A percentile compares a stretch with the other conserved stretches of the same genome.
These are phyloP conservation scores for Chernovozyma aurita DNA, from an alignment of 1,139 yeast genomes.

Conservation along the genomic window DNA sequence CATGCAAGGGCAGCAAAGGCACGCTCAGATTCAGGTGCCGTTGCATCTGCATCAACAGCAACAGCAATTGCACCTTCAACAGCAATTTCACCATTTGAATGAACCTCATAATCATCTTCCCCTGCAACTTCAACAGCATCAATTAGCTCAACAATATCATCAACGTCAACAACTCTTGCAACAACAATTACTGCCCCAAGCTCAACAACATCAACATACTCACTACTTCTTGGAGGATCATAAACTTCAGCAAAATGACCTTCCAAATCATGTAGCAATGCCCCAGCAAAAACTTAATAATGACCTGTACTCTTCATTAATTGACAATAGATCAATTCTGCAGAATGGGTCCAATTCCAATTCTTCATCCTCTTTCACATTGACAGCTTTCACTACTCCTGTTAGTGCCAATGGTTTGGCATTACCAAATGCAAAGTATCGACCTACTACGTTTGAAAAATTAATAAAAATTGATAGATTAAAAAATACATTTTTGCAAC, in stretches of 20 bases:
- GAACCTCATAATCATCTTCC: not conserved
- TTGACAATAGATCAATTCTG: not conserved
- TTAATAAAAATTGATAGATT: conserved; percentile 9
- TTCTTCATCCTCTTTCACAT: not conserved
- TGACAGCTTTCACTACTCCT: not conserved
- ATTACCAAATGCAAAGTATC: conserved; percentile 13
- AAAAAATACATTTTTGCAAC: conserved; percentile 15
- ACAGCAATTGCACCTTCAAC: conserved; percentile 1
- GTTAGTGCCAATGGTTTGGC: not conserved
- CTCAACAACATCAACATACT: not conserved
- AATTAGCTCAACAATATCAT: not conserved
- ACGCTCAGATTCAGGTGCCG: too few species aligned
- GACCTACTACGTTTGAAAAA: conserved; percentile 9
- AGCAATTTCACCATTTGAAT: not conserved
- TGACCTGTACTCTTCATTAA: not conserved
- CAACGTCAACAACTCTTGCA: conserved; percentile 1
- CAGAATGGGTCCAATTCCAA: not conserved
- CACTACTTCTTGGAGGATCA: not conserved
- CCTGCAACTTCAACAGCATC: not conserved
- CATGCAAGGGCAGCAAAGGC: too few species aligned
- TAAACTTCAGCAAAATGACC: too few species aligned
- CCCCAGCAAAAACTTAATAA: not conserved
- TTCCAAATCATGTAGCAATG: not conserved
- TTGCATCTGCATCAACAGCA: conserved; percentile 4
- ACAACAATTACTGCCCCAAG: conserved; percentile 1